Evolutionary conservation across 768 basidiomycete genomes (phyloP).

Genomic region (Boletus sp.): DNA sequence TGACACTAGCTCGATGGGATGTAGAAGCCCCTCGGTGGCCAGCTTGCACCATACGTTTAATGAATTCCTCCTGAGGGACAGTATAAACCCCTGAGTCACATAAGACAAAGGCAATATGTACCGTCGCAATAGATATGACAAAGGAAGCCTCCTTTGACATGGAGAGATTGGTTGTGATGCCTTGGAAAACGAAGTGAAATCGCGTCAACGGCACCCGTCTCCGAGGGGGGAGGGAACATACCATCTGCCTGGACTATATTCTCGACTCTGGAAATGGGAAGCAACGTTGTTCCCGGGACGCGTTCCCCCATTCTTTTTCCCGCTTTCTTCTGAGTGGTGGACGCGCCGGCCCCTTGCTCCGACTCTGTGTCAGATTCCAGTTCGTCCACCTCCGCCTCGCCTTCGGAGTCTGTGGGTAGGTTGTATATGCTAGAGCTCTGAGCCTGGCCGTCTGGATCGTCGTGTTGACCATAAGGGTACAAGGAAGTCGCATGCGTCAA

Average conservation of each 20-base stretch:
- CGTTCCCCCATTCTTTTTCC: slow-evolving; percentile 39
- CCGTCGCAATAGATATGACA: slow-evolving; percentile 73
- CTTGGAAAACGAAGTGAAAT: slow-evolving; percentile 31
- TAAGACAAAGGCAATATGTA: slow-evolving; percentile 30
- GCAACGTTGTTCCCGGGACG: slow-evolving; percentile 59
- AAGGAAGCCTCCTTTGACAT: slow-evolving; percentile 76
- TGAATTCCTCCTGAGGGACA: slow-evolving; percentile 71
- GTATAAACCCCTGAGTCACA: slow-evolving; percentile 11
- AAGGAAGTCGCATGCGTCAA: slow-evolving; percentile 32
- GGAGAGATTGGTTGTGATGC: slow-evolving; percentile 57
- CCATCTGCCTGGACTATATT: slow-evolving; percentile 80
- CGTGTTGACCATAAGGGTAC: slow-evolving; percentile 28
- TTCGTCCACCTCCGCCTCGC: slow-evolving; percentile 33
- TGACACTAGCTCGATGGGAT: slow-evolving; percentile 55
- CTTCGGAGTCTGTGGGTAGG: slow-evolving; percentile 33
- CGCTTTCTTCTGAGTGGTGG: slow-evolving; percentile 24
- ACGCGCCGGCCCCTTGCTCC: slow-evolving; percentile 26
- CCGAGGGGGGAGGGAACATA: slow-evolving; percentile 31
- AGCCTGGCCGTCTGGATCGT: slow-evolving; percentile 24
- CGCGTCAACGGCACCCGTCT: slow-evolving; percentile 13
- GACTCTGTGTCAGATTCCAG: slow-evolving; percentile 34
- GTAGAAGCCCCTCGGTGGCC: slow-evolving; percentile 63
- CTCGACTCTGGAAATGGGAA: slow-evolving; percentile 67
- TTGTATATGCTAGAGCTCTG: slow-evolving; percentile 30
- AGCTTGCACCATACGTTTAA: slow-evolving; percentile 69